Evolutionary conservation across 805 yeast genomes (phyloP).

Genomic region (Pachysolen tannophilus): DNA sequence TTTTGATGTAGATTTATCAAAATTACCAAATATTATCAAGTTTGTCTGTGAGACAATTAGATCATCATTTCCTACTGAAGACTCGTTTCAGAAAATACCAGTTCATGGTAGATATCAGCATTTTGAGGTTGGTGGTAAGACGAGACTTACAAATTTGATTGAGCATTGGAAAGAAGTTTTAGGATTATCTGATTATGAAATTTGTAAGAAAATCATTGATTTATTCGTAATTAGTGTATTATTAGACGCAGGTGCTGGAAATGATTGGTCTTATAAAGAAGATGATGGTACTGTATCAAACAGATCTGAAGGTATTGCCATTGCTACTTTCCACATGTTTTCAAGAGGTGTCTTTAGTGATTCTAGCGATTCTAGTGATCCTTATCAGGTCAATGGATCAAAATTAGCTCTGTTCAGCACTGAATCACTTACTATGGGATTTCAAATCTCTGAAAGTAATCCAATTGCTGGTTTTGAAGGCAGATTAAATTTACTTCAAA

Average conservation of each 20-base stretch:
- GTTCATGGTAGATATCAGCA: slow-evolving; percentile 68
- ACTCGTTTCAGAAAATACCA: slow-evolving; percentile 36
- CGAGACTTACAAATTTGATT: slow-evolving; percentile 37
- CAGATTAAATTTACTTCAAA: slow-evolving; percentile 35
- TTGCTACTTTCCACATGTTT: slow-evolving; percentile 51
- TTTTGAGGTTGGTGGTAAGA: slow-evolving; percentile 41
- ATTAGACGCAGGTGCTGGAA: slow-evolving; percentile 66
- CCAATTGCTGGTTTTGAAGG: slow-evolving; percentile 50
- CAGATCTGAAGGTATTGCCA: slow-evolving; percentile 60
- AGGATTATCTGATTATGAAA: slow-evolving; percentile 25
- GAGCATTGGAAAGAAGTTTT: slow-evolving; percentile 22
- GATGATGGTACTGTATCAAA: slow-evolving; percentile 22
- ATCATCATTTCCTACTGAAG: slow-evolving; percentile 35
- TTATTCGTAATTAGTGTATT: slow-evolving; percentile 52
- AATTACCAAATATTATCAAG: slow-evolving; percentile 33
- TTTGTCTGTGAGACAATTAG: slow-evolving; percentile 37
- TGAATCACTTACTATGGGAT: slow-evolving; percentile 28
- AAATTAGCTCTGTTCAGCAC: slow-evolving; percentile 28
- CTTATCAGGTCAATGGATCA: slow-evolving; percentile 35
- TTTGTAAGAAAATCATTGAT: slow-evolving; percentile 47
- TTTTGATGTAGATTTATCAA: slow-evolving; percentile 36
- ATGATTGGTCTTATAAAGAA: slow-evolving; percentile 43
- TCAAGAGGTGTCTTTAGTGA: slow-evolving; percentile 33
- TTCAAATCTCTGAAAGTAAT: slow-evolving; percentile 41
- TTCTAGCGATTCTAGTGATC: slow-evolving; percentile 19